Percentiles rank a stretch among this genome's conserved stretches.
phyloP scores from a whole-genome alignment of 371 early-diverging fungal genomes.

The Mortierella sp. region DNA sequence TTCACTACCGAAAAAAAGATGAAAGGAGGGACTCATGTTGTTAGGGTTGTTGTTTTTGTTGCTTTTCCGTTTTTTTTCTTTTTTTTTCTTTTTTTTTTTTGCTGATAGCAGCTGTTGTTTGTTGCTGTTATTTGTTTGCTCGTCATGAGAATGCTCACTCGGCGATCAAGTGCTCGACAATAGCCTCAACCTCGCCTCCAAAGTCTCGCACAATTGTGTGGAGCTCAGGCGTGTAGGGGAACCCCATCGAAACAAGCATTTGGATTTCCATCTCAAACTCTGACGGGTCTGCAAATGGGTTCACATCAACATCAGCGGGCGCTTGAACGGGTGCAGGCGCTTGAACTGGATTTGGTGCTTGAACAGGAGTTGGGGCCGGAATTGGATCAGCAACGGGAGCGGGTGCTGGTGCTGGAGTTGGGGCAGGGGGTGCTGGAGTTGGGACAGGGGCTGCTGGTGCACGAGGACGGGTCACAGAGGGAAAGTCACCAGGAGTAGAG shows the following conservation, averaged over 20 bases:
- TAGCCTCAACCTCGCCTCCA: slow-evolving; percentile 50
- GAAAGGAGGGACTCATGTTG: neutral
- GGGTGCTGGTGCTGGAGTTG: neutral
- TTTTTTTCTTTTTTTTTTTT: neutral
- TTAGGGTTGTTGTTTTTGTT: neutral
- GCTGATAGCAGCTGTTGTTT: too few relatives aligned
- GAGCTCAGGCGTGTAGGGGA: slow-evolving; percentile 30
- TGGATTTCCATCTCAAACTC: slow-evolving; percentile 47
- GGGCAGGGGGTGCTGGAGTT: neutral
- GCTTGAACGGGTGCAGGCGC: neutral
- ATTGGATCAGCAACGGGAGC: neutral
- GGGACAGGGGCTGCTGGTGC: neutral
- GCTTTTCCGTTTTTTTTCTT: neutral
- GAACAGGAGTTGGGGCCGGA: neutral
- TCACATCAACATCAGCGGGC: neutral
- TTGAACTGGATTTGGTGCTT: neutral
- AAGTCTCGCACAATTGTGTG: slow-evolving; percentile 37
- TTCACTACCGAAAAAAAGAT: neutral
- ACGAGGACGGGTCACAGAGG: slow-evolving; percentile 9
- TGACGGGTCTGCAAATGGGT: slow-evolving; percentile 44
- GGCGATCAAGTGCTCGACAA: slow-evolving; percentile 34
- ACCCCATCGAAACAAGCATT: slow-evolving; percentile 42
- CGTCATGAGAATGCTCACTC: neutral
- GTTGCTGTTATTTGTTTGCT: too few relatives aligned
- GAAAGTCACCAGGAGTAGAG: slow-evolving; percentile 36